A percentile compares a stretch with the other conserved stretches of the same genome.
These are phyloP conservation scores for Beauveria medogensis DNA, from an alignment of 2,329 filamentous ascomycete species.

Conservation along the genomic window DNA sequence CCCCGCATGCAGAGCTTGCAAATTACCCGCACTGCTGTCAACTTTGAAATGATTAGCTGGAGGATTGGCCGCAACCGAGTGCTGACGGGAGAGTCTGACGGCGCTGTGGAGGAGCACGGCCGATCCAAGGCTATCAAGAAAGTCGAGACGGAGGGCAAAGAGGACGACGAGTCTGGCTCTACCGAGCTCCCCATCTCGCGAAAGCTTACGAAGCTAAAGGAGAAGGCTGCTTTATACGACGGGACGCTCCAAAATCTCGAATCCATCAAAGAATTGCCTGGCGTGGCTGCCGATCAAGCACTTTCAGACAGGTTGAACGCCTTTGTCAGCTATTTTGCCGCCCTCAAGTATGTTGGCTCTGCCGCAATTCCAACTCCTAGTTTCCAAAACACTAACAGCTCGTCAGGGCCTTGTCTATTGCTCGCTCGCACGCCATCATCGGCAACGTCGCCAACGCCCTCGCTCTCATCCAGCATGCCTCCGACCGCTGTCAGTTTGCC, in stretches of 20 bases:
- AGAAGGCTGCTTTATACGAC: slow-evolving; percentile 84
- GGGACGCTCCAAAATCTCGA: slow-evolving; percentile 86
- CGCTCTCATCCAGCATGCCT: slow-evolving; percentile 70
- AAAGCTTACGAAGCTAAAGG: slow-evolving; percentile 72
- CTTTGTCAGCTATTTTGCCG: slow-evolving; percentile 75
- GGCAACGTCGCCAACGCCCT: slow-evolving; percentile 69
- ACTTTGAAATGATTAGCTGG: slow-evolving; percentile 92
- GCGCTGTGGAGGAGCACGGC: slow-evolving; percentile 49
- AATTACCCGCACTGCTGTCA: slow-evolving; percentile 85
- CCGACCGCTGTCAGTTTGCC: slow-evolving; percentile 50
- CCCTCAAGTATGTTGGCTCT: slow-evolving; percentile 59
- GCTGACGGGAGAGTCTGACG: slow-evolving; percentile 75
- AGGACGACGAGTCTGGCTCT: slow-evolving; percentile 34
- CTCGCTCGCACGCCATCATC: slow-evolving; percentile 71
- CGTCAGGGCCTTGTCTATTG: slow-evolving; percentile 70
- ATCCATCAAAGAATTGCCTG: slow-evolving; percentile 79
- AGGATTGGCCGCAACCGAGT: slow-evolving; percentile 88
- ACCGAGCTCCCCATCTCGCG: slow-evolving; percentile 63
- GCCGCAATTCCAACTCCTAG: not conserved
- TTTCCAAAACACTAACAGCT: not conserved
- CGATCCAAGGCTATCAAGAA: slow-evolving; percentile 46
- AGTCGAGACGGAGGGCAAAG: slow-evolving; percentile 16
- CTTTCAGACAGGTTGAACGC: slow-evolving; percentile 73
- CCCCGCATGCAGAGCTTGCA: slow-evolving; percentile 84
- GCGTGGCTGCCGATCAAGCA: slow-evolving; percentile 73